A percentile compares a stretch with the other conserved stretches of the same genome.
These are phyloP conservation scores for Miscanthus lutarioriparius DNA, from an alignment of 176 grass and related monocot species.

Conservation along the genomic window DNA sequence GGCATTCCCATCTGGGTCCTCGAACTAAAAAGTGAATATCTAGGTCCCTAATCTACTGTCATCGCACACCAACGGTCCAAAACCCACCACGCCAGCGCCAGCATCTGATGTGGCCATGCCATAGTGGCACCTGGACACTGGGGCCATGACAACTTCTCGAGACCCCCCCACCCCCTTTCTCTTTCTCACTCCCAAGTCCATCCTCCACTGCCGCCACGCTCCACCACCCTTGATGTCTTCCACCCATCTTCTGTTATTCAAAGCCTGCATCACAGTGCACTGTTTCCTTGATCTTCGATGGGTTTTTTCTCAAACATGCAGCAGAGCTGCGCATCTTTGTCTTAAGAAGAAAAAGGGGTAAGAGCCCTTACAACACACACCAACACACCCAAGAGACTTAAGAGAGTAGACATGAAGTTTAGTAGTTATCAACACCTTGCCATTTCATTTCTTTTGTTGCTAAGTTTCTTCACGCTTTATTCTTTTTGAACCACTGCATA, in stretches of 20 bases:
- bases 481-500: background rate
- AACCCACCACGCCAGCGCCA: too few relatives aligned
- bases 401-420: background rate
- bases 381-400: background rate
- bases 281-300: background rate
- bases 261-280: background rate
- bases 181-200: too few relatives aligned
- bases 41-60: too few relatives aligned
- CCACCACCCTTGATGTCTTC: background rate
- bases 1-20: too few relatives aligned
- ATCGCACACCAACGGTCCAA: too few relatives aligned
- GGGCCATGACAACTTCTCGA: too few relatives aligned
- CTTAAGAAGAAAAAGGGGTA: background rate
- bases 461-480: constrained; percentile 10
- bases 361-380: background rate
- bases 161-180: too few relatives aligned
- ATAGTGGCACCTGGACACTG: too few relatives aligned
- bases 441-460: background rate
- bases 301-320: background rate
- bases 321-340: background rate
- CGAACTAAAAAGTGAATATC: too few relatives aligned
- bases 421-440: background rate
- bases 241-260: background rate
- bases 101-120: too few relatives aligned
- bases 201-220: too few relatives aligned